These are phyloP conservation scores for Phytophthora vignae DNA, from an alignment of 352 stramenopile species.

Conservation along the genomic window DNA sequence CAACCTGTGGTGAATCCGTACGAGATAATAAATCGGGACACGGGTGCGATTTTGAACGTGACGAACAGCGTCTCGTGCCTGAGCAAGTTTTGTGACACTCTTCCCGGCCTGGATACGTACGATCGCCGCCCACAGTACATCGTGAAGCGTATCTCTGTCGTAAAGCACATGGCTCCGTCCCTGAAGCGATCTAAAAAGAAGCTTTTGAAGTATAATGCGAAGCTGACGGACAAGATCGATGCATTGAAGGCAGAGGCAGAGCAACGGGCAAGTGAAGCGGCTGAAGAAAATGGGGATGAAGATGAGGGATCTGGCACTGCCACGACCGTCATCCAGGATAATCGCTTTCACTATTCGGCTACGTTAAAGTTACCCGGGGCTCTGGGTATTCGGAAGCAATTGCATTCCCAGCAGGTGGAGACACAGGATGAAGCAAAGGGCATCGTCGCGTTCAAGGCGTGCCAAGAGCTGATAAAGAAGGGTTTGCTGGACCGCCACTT, in stretches of 20 bases:
- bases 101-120: slow-evolving; percentile 85
- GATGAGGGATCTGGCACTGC: slow-evolving; percentile 15
- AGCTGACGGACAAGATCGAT: slow-evolving; percentile 85
- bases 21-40: slow-evolving; percentile 73
- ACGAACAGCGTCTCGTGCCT: slow-evolving; percentile 70
- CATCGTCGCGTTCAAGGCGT: slow-evolving; percentile 86
- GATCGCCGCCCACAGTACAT: slow-evolving; percentile 81
- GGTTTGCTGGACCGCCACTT: slow-evolving; percentile 78
- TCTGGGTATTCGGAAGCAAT: slow-evolving; percentile 69
- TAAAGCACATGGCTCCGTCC: slow-evolving; percentile 50
- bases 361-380: slow-evolving; percentile 67
- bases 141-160: slow-evolving; percentile 71
- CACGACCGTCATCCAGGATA: slow-evolving; percentile 20
- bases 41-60: slow-evolving; percentile 68
- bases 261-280: slow-evolving; percentile 38
- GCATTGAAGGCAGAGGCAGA: slow-evolving; percentile 56
- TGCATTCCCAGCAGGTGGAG: slow-evolving; percentile 69
- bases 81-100: slow-evolving; percentile 83
- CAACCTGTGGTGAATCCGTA: slow-evolving; percentile 42
- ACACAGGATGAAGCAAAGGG: slow-evolving; percentile 74
- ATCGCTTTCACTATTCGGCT: slow-evolving; percentile 67
- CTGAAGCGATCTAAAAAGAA: slow-evolving; percentile 79
- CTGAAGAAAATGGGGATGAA: slow-evolving; percentile 19
- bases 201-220: slow-evolving; percentile 79
- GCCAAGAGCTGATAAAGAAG: slow-evolving; percentile 74